Evolutionary conservation across 2,329 filamentous ascomycete species (phyloP), one percentile per base, ranked within the genome.

Genomic region (Aspergillus spinulosporus): DNA sequence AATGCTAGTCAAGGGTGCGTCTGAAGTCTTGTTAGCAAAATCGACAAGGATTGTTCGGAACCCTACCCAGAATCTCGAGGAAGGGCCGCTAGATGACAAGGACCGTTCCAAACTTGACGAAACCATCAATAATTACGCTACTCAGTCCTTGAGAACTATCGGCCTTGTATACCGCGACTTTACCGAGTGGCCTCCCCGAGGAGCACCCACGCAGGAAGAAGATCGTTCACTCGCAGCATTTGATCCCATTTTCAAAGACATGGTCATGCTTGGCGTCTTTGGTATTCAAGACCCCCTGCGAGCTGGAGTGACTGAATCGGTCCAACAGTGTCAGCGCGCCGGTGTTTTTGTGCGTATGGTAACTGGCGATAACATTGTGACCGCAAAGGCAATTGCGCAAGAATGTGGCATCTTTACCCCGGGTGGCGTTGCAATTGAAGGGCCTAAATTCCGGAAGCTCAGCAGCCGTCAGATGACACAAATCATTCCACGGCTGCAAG

Each of bases 331-430:
- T 67, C 88, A 92, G 68, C 80, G 82, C 54, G 89, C 89, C 3
- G 89, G 89, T 58, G 89, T 93, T 8, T 83, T 88, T 59, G 88
- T 92, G 15, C 88, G 89, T 66, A 93, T 93, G 89, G 89, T 93
- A 2, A 93, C 89, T 3, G 89, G 89, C 61, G 89, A 93, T 75
- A 92, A 93, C 74, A 85, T 88, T 63, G 76, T 89, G 57, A 93
- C 89, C 5, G 89, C 89, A 1, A 84, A 88, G 69, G 88, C 89
- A 21, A 93, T 93, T 65, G 89, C 89, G 15, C 82, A 81, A 62
- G 89, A 92, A 65, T 92, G 89, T 69, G 88, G 89, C 40, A 92
- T 93, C 58, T 80, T 89, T 54, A 84, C 85, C 40, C 74, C 80
- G 3, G 82, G 85, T 64, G 88, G 87, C 46, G 68, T 90, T 54